phyloP scores from a whole-genome alignment of 2,329 filamentous ascomycete species.

The Thermothelomyces thermophilus region DNA sequence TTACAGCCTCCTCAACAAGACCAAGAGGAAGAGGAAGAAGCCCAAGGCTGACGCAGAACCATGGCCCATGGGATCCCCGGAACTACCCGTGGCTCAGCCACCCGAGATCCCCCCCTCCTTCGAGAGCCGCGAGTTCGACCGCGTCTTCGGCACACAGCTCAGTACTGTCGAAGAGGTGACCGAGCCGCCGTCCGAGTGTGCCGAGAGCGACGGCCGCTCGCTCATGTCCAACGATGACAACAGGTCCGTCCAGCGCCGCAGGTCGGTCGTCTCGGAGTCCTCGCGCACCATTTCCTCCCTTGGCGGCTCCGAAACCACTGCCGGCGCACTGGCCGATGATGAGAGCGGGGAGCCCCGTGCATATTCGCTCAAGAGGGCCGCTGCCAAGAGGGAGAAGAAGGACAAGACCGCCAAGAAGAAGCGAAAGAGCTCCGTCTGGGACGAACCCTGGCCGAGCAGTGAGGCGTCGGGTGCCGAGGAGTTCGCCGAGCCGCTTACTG shows the following conservation, averaged over 20 bases:
- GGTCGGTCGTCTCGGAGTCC: slow-evolving; percentile 12
- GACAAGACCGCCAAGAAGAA: slow-evolving; percentile 14
- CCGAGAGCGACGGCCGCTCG: slow-evolving; percentile 13
- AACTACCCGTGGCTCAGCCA: neutral
- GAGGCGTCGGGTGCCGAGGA: slow-evolving; percentile 16
- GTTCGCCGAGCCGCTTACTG: neutral
- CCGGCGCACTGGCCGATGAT: slow-evolving; percentile 3
- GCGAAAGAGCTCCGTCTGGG: slow-evolving; percentile 5
- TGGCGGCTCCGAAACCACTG: neutral
- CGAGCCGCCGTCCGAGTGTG: slow-evolving; percentile 15
- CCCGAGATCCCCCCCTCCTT: slow-evolving; percentile 5
- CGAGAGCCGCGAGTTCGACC: slow-evolving; percentile 11
- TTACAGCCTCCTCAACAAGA: slow-evolving; percentile 18
- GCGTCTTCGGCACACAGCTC: slow-evolving; percentile 13
- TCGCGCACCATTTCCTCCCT: slow-evolving; percentile 8
- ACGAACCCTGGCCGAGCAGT: slow-evolving; percentile 16
- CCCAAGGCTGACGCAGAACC: slow-evolving; percentile 14
- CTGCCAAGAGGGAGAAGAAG: slow-evolving; percentile 25
- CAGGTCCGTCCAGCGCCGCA: neutral
- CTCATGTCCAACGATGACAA: slow-evolving; percentile 8
- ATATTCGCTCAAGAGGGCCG: slow-evolving; percentile 15
- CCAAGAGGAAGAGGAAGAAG: slow-evolving; percentile 17
- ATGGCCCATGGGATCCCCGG: slow-evolving; percentile 13
- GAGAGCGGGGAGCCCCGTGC: slow-evolving; percentile 1
- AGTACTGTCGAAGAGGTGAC: slow-evolving; percentile 19